A percentile compares a stretch with the other conserved stretches of the same genome.
Conservation (phyloP, 164 flowering plant genomes). For the Euptelea pleiosperma region DNA sequence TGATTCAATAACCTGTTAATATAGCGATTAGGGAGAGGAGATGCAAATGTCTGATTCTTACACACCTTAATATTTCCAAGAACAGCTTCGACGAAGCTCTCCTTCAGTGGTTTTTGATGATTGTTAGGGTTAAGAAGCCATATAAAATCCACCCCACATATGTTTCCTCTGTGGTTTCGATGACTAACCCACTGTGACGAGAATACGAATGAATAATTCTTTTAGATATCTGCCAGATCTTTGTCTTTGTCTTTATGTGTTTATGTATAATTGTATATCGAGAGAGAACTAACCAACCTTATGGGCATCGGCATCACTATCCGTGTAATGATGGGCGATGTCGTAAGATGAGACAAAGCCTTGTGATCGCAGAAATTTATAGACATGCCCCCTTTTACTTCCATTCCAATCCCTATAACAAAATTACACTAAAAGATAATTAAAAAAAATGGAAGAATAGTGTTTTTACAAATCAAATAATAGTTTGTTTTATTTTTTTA, state of each 20-base stretch:
- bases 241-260: too few relatives aligned
- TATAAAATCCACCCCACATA: slow-evolving; percentile 32
- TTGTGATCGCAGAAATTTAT: slow-evolving; percentile 27
- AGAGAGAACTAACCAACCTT: slow-evolving; percentile 26
- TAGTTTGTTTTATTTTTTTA: neutral
- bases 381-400: slow-evolving; percentile 30
- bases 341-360: slow-evolving; percentile 35
- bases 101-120: slow-evolving; percentile 20
- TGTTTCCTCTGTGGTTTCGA: slow-evolving; percentile 31
- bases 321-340: slow-evolving; percentile 19
- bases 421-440: neutral
- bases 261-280: too few relatives aligned
- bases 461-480: neutral
- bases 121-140: slow-evolving; percentile 28
- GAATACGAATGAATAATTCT: neutral
- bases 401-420: slow-evolving; percentile 30
- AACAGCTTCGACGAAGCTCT: slow-evolving; percentile 25
- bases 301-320: slow-evolving; percentile 18
- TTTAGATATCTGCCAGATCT: too few relatives aligned
- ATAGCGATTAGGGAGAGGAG: too few relatives aligned
- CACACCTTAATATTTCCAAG: slow-evolving; percentile 23
- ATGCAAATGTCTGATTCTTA: neutral
- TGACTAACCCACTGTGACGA: slow-evolving; percentile 30
- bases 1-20: too few relatives aligned
- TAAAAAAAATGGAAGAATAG: too few relatives aligned